Evolutionary conservation across 148 eudicot species (phyloP).

Genomic region (Euryodendron excelsum): DNA sequence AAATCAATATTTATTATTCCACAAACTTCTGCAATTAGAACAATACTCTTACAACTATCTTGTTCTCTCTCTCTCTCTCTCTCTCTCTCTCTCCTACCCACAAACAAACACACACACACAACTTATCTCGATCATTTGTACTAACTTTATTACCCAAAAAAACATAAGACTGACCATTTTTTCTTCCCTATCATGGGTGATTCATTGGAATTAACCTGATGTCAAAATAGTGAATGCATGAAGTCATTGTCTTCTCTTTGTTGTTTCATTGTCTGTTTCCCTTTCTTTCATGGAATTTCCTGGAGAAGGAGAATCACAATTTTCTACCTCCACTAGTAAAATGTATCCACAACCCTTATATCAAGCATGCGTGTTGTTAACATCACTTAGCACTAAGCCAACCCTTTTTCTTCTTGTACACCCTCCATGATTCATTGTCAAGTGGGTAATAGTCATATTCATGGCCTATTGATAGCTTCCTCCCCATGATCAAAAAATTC

Average conservation of each 20-base stretch:
- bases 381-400: slow-evolving; percentile 16
- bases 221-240: background rate
- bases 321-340: background rate
- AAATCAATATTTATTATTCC: too few relatives aligned
- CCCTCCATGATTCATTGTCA: background rate
- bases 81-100: too few relatives aligned
- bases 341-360: background rate
- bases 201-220: background rate
- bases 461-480: background rate
- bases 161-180: background rate
- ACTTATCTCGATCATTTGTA: too few relatives aligned
- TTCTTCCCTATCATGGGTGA: background rate
- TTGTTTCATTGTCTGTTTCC: background rate
- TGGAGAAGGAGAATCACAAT: background rate
- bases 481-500: background rate
- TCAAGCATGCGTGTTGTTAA: slow-evolving; percentile 8
- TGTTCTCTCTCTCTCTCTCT: too few relatives aligned
- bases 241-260: background rate
- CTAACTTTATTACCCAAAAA: too few relatives aligned
- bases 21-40: too few relatives aligned
- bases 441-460: background rate
- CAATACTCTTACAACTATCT: too few relatives aligned
- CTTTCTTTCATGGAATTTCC: background rate
- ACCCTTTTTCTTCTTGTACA: background rate
- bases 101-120: too few relatives aligned